Conservation (phyloP, 345 rosid species). For the Firmiana major region DNA sequence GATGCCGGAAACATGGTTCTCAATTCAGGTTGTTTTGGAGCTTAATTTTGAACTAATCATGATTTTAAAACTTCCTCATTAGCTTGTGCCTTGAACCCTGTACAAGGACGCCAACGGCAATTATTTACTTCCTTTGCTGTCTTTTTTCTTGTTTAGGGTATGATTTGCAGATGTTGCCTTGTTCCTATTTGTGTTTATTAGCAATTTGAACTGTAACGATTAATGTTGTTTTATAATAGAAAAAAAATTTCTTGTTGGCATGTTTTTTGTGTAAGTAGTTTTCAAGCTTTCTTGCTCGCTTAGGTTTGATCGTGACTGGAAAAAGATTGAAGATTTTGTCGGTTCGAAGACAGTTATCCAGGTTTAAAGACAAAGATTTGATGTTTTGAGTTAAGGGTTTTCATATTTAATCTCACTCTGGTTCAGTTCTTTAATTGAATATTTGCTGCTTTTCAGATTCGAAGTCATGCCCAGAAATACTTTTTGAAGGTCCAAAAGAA, state of each 20-base stretch:
- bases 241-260: neutral
- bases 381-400: neutral
- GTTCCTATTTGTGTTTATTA: neutral
- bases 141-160: neutral
- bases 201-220: neutral
- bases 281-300: slow-evolving; percentile 19
- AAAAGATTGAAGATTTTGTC: slow-evolving; percentile 95
- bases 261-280: slow-evolving; percentile 11
- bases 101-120: neutral
- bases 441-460: slow-evolving; percentile 47
- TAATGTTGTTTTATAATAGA: neutral
- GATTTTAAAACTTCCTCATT: neutral
- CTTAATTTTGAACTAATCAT: neutral
- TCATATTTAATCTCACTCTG: neutral
- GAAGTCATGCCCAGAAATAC: slow-evolving; percentile 98
- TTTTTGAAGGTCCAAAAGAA: slow-evolving; percentile 95
- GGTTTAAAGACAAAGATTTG: slow-evolving; percentile 39
- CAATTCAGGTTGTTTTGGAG: slow-evolving; percentile 4
- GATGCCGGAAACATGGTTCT: neutral
- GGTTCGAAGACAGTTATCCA: slow-evolving; percentile 98
- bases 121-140: neutral
- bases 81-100: neutral
- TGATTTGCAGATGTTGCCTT: neutral
- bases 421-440: slow-evolving; percentile 9
- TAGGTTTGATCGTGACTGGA: slow-evolving; percentile 99